Conservation (phyloP, 2,329 filamentous ascomycete species). For the Zasmidium citrigriseum region DNA sequence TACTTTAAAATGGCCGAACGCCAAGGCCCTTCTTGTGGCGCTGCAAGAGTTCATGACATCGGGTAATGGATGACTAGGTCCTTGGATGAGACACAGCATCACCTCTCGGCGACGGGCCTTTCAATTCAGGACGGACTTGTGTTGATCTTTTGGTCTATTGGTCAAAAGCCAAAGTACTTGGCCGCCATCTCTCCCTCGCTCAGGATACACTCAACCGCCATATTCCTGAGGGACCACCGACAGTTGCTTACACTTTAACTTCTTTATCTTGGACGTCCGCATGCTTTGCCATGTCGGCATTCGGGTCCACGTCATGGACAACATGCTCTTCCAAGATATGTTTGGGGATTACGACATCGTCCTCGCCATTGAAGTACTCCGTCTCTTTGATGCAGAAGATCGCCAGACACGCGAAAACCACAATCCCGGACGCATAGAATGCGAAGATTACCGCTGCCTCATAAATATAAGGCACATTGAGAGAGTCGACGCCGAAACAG, state of each 20-base stretch:
- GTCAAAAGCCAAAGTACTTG: too few species aligned
- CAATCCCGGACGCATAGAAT: slow-evolving; percentile 22
- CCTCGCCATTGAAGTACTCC: slow-evolving; percentile 30
- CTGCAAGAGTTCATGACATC: too few species aligned
- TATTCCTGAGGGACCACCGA: too few species aligned
- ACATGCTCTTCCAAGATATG: slow-evolving; percentile 27
- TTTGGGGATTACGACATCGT: slow-evolving; percentile 30
- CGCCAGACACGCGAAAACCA: slow-evolving; percentile 21
- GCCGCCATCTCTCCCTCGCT: too few species aligned
- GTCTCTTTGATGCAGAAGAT: slow-evolving; percentile 30
- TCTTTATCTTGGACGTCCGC: background rate
- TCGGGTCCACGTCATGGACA: background rate
- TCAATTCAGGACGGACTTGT: too few species aligned
- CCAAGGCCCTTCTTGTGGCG: too few species aligned
- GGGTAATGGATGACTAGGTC: too few species aligned
- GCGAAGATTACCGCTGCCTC: slow-evolving; percentile 27
- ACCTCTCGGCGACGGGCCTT: too few species aligned
- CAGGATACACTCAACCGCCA: too few species aligned
- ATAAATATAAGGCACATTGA: slow-evolving; percentile 29
- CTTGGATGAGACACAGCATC: too few species aligned
- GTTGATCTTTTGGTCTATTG: too few species aligned
- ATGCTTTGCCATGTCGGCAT: background rate
- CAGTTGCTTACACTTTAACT: background rate
- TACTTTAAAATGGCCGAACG: too few species aligned
- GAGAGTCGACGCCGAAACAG: slow-evolving; percentile 32